Evolutionary conservation across 108 stramenopile species (phyloP).

Genomic region (Cyclostephanos invisitatus): DNA sequence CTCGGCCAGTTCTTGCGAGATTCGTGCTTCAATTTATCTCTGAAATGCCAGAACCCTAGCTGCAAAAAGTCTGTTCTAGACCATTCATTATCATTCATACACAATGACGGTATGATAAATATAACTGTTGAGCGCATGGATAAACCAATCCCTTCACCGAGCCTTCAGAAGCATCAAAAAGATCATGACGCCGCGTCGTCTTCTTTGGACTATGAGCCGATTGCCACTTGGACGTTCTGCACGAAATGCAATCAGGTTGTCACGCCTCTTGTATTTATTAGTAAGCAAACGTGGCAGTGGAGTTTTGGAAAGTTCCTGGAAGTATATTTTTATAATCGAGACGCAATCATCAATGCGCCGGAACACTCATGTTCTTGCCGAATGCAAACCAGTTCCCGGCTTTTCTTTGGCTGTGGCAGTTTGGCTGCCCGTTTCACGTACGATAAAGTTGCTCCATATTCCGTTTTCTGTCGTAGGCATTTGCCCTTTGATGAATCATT

Average conservation of each 20-base stretch:
- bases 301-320: slow-evolving; percentile 97
- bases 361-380: slow-evolving; percentile 70
- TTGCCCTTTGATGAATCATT: slow-evolving; percentile 83
- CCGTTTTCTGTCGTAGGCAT: slow-evolving; percentile 78
- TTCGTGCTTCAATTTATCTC: slow-evolving; percentile 91
- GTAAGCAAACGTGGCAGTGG: slow-evolving; percentile 95
- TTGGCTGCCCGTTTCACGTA: slow-evolving; percentile 92
- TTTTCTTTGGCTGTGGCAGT: slow-evolving; percentile 90
- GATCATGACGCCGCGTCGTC: slow-evolving; percentile 32
- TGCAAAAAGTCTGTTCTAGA: slow-evolving; percentile 93
- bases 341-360: slow-evolving; percentile 74
- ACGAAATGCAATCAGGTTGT: slow-evolving; percentile 84
- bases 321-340: slow-evolving; percentile 91
- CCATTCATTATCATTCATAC: slow-evolving; percentile 91
- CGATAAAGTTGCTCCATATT: slow-evolving; percentile 78
- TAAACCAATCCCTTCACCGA: slow-evolving; percentile 61
- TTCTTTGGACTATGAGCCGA: slow-evolving; percentile 53
- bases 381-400: slow-evolving; percentile 72
- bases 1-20: slow-evolving; percentile 93
- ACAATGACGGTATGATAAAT: slow-evolving; percentile 89
- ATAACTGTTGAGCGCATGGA: slow-evolving; percentile 90
- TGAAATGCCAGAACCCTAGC: slow-evolving; percentile 90
- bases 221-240: slow-evolving; percentile 94
- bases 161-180: slow-evolving; percentile 26
- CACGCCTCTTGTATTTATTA: slow-evolving; percentile 79